Evolutionary conservation across 1,139 yeast genomes (phyloP).

Genomic region (Geotrichum candidum): DNA sequence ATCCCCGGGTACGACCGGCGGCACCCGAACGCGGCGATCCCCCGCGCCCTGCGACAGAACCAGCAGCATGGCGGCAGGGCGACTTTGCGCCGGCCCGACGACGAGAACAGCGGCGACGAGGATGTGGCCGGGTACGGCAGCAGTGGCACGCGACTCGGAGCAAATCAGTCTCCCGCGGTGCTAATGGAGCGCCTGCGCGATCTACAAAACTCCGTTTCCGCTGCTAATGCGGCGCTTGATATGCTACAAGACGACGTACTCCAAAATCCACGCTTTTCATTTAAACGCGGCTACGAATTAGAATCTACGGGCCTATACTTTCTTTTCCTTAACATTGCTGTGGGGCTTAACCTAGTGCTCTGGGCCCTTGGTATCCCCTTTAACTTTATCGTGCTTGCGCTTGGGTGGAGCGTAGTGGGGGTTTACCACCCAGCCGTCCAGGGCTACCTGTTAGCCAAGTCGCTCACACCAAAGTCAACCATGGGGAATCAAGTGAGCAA

Average conservation of each 20-base stretch:
- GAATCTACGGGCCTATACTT: constrained; percentile 52
- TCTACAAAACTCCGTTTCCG: constrained; percentile 51
- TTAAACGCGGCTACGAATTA: constrained; percentile 45
- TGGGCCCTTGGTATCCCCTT: background rate
- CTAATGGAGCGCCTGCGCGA: constrained; percentile 52
- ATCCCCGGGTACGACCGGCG: constrained; percentile 66
- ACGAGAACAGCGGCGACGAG: background rate
- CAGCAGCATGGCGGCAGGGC: background rate
- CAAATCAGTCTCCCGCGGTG: constrained; percentile 17
- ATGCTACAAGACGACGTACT: background rate
- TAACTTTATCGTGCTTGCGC: background rate
- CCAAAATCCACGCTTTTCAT: background rate
- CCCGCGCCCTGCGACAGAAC: background rate
- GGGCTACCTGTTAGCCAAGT: constrained; percentile 54
- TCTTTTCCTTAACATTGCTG: constrained; percentile 36
- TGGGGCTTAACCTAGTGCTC: background rate
- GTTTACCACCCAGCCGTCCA: constrained; percentile 58
- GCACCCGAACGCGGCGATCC: constrained; percentile 41
- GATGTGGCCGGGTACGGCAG: constrained; percentile 1
- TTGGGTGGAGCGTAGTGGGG: constrained; percentile 52
- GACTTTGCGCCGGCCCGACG: background rate
- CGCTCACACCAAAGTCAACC: constrained; percentile 22
- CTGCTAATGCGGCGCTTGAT: background rate
- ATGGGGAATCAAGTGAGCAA: too few relatives aligned
- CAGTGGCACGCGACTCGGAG: constrained; percentile 8